phyloP scores from a whole-genome alignment of 2,329 filamentous ascomycete species.

The Alternaria atra region DNA sequence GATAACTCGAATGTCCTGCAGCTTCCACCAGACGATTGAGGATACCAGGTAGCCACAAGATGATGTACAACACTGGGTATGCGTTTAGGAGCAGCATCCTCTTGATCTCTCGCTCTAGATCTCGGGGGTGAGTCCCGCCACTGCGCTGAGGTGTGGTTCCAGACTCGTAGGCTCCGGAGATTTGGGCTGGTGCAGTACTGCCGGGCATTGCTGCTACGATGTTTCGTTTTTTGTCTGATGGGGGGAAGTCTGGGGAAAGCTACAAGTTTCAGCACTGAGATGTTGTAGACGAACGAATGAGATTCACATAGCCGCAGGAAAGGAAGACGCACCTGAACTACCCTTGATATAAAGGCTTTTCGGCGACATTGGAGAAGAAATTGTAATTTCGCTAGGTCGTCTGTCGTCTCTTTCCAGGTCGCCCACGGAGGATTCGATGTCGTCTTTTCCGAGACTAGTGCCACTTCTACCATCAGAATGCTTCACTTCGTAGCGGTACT shows the following conservation, averaged over 20 bases:
- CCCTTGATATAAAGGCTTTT: not conserved
- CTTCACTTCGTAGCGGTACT: conserved; percentile 8
- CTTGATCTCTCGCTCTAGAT: conserved; percentile 33
- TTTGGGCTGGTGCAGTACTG: not conserved
- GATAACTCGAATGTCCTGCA: conserved; percentile 15
- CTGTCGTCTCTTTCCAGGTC: not conserved
- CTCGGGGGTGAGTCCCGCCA: not conserved
- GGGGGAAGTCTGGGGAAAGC: not conserved
- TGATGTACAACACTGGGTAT: conserved; percentile 46
- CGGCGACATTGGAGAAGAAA: not conserved
- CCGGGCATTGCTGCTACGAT: not conserved
- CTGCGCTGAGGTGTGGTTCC: not conserved
- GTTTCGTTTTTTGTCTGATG: not conserved
- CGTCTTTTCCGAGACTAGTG: not conserved
- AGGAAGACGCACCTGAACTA: not conserved
- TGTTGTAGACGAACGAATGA: not conserved
- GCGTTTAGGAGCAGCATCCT: conserved; percentile 46
- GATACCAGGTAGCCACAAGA: conserved; percentile 48
- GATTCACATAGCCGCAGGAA: not conserved
- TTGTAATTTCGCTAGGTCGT: not conserved
- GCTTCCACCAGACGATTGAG: conserved; percentile 31
- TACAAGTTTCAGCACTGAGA: not conserved
- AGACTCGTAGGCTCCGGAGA: not conserved
- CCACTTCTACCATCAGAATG: conserved; percentile 16
- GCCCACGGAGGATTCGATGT: not conserved